A percentile compares a stretch with the other conserved stretches of the same genome.
Conservation (phyloP, 2,329 filamentous ascomycete species). For the Pseudonectria buxi region DNA sequence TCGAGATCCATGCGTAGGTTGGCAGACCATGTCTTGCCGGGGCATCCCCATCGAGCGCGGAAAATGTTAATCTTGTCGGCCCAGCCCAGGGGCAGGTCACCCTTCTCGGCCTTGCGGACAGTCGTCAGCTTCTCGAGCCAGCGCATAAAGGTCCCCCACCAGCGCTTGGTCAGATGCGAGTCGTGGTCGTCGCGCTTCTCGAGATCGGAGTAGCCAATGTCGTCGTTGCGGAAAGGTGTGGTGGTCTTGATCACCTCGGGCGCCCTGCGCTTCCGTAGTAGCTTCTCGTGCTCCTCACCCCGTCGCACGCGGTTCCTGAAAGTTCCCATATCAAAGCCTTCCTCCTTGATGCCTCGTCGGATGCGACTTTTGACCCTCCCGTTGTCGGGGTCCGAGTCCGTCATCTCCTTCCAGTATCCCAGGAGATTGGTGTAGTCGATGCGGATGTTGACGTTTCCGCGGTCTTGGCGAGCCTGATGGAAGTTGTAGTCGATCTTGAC, state of each 20-base stretch:
- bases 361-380: neutral
- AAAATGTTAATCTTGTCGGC: conserved; percentile 6
- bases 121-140: conserved; percentile 12
- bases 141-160: conserved; percentile 10
- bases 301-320: too few relatives aligned
- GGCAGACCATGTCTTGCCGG: conserved; percentile 4
- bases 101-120: conserved; percentile 5
- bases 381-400: conserved; percentile 4
- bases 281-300: too few relatives aligned
- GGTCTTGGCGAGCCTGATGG: conserved; percentile 15
- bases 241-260: too few relatives aligned
- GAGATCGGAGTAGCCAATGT: too few relatives aligned
- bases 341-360: neutral
- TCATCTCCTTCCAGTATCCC: conserved; percentile 24
- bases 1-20: conserved; percentile 7
- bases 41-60: conserved; percentile 1
- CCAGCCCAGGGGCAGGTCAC: conserved; percentile 7
- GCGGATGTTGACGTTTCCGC: conserved; percentile 22
- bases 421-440: conserved; percentile 28
- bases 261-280: too few relatives aligned
- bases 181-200: neutral
- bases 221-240: too few relatives aligned
- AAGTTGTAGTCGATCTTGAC: conserved; percentile 29
- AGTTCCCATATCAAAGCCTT: neutral
- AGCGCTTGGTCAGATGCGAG: conserved; percentile 3